A percentile compares a stretch with the other conserved stretches of the same genome.
Conservation (phyloP, 2,329 filamentous ascomycete genomes). For the Cryphonectria carpinicola region DNA sequence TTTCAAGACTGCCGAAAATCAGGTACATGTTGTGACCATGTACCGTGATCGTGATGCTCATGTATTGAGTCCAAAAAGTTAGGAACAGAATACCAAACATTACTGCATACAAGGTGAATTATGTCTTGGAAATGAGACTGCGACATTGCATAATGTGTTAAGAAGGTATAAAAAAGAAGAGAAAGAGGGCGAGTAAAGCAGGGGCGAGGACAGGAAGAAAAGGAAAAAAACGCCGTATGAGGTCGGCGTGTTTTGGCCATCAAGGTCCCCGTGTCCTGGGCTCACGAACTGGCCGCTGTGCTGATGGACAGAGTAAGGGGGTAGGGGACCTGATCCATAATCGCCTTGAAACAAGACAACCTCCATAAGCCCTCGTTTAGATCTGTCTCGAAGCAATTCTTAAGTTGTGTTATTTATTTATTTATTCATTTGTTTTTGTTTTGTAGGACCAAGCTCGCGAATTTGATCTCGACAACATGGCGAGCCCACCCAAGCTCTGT, state of each 20-base stretch:
- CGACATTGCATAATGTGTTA: neutral
- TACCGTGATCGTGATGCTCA: neutral
- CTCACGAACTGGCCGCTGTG: neutral
- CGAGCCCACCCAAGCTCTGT: neutral
- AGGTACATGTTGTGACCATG: neutral
- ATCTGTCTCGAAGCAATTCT: neutral
- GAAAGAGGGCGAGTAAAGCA: neutral
- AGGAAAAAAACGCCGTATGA: neutral
- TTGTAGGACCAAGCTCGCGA: neutral
- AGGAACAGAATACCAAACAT: neutral
- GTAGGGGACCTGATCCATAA: neutral
- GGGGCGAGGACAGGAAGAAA: neutral
- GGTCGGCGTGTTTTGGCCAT: neutral
- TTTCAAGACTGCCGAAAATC: neutral
- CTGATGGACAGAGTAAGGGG: neutral
- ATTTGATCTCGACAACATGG: neutral
- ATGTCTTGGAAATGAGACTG: neutral
- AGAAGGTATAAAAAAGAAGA: neutral
- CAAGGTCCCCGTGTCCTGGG: neutral
- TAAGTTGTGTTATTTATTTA: neutral
- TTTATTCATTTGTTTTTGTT: neutral
- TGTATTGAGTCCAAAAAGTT: neutral
- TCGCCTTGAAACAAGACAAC: neutral
- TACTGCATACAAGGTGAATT: neutral
- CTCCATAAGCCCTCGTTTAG: neutral